Evolutionary conservation across 1,284 basidiomycete genomes (phyloP), one percentile per base, ranked within the genome.

Genomic region (Boletellus deceptivus): DNA sequence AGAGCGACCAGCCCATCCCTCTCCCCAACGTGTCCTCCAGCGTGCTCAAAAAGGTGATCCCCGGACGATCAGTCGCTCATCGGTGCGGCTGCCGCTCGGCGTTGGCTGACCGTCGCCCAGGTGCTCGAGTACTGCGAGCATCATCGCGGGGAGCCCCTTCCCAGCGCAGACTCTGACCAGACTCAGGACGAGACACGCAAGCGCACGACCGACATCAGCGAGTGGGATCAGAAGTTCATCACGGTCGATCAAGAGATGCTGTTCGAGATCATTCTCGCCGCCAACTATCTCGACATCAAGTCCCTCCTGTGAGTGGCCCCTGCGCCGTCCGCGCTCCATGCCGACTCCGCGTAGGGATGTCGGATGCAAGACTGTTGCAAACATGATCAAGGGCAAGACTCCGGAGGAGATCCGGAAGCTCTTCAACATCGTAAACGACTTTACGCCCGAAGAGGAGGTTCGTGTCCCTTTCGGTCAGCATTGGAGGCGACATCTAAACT

Each of bases 281-380:
- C 97, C 56, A 99, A 99, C 78, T 99, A 99, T 75, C 89, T 99
- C 63, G 97, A 99, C 71, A 99, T 99, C 80, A 99, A 99, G 78
- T 90, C 95, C 34, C 82, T 99, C 42, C 84, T 99, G 94, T 96
- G 61, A 62, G 89, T 78, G 25, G 20, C 40, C 16, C 25, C 40
- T 14, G 41, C 40, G 25, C 9, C 42, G 42, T 16, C 40, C 50
- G 20, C n/a, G 42, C 36, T 13, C 9, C 14, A 45, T 37, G 40
- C 48, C 38, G 52, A 35, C 48, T 31, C 11, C 29, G 24, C 44
- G 24, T 63, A 96, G 93, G 59, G 97, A 99, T 68, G 94, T 99
- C 54, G 97, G 97, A 1, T 99, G 97, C 84, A 98, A 99, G 82
- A 99, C 96, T 14, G 97, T 99, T 9, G 97, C 97, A 25, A 98